These are phyloP conservation scores for Aspergillus arachidicola DNA, from an alignment of 2,329 filamentous ascomycete species.

Conservation along the genomic window DNA sequence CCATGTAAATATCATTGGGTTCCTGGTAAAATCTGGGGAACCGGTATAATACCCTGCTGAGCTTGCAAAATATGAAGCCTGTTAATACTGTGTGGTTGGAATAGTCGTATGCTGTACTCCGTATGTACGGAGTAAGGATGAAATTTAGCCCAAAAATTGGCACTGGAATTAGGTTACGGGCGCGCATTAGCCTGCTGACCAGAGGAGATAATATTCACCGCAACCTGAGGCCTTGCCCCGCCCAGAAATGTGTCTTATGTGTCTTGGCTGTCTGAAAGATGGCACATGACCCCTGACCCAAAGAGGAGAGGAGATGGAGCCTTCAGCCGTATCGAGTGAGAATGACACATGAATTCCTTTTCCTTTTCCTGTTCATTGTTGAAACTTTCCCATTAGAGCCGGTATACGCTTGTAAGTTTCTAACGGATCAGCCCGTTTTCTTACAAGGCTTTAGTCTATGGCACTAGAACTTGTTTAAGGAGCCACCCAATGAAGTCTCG, in stretches of 20 bases:
- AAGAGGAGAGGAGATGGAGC: not conserved
- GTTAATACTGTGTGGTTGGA: not conserved
- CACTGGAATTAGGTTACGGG: not conserved
- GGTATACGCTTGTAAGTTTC: not conserved
- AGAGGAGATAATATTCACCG: not conserved
- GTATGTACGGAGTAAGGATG: not conserved
- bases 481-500: conserved; percentile 2
- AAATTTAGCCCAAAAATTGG: not conserved
- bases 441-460: not conserved
- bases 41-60: too few species aligned
- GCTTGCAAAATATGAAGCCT: not conserved
- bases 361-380: not conserved
- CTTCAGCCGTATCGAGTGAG: not conserved
- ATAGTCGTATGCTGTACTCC: not conserved
- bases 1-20: not conserved
- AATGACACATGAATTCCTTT: not conserved
- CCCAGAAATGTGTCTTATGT: not conserved
- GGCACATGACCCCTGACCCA: conserved; percentile 1
- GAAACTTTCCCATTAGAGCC: not conserved
- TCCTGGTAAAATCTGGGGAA: not conserved
- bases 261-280: not conserved
- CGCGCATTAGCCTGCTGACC: not conserved
- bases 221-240: not conserved
- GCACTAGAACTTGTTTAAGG: not conserved
- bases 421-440: not conserved